Evolutionary conservation across 768 basidiomycete species (phyloP), one percentile per base, ranked within the genome.

Genomic region (Mycena galopus): DNA sequence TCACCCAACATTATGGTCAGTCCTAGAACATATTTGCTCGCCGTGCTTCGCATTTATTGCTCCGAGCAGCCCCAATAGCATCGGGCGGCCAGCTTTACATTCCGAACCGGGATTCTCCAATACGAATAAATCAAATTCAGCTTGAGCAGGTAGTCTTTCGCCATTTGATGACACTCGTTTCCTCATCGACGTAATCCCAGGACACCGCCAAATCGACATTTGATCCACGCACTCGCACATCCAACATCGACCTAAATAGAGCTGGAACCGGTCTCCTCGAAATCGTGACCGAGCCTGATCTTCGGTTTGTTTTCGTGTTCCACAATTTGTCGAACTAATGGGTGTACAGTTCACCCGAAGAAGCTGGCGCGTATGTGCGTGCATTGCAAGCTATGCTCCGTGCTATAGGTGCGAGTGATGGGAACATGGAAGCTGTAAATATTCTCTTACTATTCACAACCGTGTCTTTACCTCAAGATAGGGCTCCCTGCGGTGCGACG

Each of bases 401-500:
- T 21, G 88, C 94, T 19, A 86, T 97, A 4, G 96, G 95, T 0
- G 91, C 95, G 0, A 96, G 96, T 73, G 96, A 97, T 79, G 96
- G 95, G 1, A 97, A 97, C 78, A 99, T 99, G 98, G 98, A 99
- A 76, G 92, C 96, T 81, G 97, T 95, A 76, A 57, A 82, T 77
- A 35, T 56, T 39, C 30, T 14, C 35, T 33, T n/a, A 19, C 44
- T 47, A 55, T 67, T 44, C 25, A 50, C 30, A 51, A 29, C n/a
- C 27, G 16, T 33, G 4, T 33, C 57, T 25, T 27, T 73, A 44
- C 67, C 33, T 6, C 67, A 25, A 27, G 12, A 35, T 65, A 98
- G 96, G 97, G 97, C 1, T 98, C 97, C 8, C 86, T 99, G 35
- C 88, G 98, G 47, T 97, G 96, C 73, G 98, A 99, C 78, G 94